Base-by-base conservation (phyloP, 208 protist genomes). In the Polymyxa betae region DNA sequence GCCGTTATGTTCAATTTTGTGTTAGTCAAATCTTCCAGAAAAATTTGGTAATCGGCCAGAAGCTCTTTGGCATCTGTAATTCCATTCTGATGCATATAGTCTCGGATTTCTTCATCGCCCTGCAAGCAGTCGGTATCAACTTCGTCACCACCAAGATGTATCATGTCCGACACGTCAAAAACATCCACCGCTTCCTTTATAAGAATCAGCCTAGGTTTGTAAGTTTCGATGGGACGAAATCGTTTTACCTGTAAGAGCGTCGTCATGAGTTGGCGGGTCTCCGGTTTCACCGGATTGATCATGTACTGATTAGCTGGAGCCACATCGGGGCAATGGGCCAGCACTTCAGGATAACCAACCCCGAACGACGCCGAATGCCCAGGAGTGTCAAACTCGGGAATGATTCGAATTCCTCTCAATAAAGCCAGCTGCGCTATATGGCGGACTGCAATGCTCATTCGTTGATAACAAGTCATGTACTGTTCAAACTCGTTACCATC, bases 381-480 rank as follows among this genome's bases (percentile, higher is more conserved):
- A 10, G 91, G 91, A 1, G 90, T 92, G 89, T 92, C 91, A 12
- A 92, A 92, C 45, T 92, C 91, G 43, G 90, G 88, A 12, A 92
- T 91, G 91, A 92, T 89, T 1, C 49, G 0, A 40, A 92, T 92
- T n/a, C 89, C 91, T 5, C 60, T 24, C 0, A 91, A 82, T 38
- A 45, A 38, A 5, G 72, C 90, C 32, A 77, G 88, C 54, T 40
- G 38, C 16, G 41, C 1, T 49, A 89, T 38, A 44, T 32, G 43
- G 0, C 41, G 54, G 38, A 90, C 90, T 32, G 5, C 44, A 29
- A 41, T 20, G 77, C 32, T 35, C 32, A 29, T 35, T 5, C n/a
- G 5, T 68, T 5, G n/a, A n/a, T 16, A 89, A 38, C 12, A 49
- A 12, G 52, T 5, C 89, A n/a, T 16, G 16, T n/a, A 90, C 32